These are phyloP conservation scores for Verticillium klebahnii DNA, from an alignment of 2,329 filamentous ascomycete genomes.

Conservation along the genomic window DNA sequence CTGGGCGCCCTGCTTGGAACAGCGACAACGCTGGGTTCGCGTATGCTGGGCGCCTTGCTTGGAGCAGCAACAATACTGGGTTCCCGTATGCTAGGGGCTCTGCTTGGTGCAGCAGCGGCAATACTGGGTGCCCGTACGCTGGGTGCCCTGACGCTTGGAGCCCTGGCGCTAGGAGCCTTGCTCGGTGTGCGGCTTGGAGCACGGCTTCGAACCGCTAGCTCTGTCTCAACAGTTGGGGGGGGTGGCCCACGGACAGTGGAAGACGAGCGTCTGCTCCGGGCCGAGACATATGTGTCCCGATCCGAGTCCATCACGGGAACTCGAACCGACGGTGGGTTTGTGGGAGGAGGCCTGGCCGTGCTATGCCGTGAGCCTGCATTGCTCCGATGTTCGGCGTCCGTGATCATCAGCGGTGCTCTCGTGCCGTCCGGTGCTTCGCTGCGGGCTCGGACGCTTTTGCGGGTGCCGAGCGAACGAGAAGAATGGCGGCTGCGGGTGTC, in stretches of 20 bases:
- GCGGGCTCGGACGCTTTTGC: slow-evolving; percentile 30
- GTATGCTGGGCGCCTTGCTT: slow-evolving; percentile 4
- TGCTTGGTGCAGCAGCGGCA: neutral
- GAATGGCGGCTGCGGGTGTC: slow-evolving; percentile 36
- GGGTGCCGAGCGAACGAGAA: slow-evolving; percentile 27
- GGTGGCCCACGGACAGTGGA: slow-evolving; percentile 26
- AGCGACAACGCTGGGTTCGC: slow-evolving; percentile 3
- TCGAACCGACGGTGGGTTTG: slow-evolving; percentile 1
- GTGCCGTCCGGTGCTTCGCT: slow-evolving; percentile 31
- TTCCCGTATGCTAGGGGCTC: neutral
- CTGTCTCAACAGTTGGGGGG: slow-evolving; percentile 19
- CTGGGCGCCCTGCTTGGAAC: slow-evolving; percentile 8
- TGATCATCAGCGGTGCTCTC: slow-evolving; percentile 32
- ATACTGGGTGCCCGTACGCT: slow-evolving; percentile 3
- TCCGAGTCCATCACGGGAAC: slow-evolving; percentile 20
- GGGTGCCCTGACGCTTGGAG: neutral
- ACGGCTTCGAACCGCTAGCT: slow-evolving; percentile 24
- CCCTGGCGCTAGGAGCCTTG: slow-evolving; percentile 15
- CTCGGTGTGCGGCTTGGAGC: slow-evolving; percentile 20
- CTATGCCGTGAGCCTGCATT: slow-evolving; percentile 30
- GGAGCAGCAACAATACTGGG: neutral
- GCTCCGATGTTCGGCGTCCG: slow-evolving; percentile 37
- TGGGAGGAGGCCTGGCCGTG: slow-evolving; percentile 16
- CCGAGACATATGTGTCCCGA: slow-evolving; percentile 39
- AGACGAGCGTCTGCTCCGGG: slow-evolving; percentile 31